These are phyloP conservation scores for Triangularia verruculosa DNA, from an alignment of 2,329 filamentous ascomycete species.

Conservation along the genomic window DNA sequence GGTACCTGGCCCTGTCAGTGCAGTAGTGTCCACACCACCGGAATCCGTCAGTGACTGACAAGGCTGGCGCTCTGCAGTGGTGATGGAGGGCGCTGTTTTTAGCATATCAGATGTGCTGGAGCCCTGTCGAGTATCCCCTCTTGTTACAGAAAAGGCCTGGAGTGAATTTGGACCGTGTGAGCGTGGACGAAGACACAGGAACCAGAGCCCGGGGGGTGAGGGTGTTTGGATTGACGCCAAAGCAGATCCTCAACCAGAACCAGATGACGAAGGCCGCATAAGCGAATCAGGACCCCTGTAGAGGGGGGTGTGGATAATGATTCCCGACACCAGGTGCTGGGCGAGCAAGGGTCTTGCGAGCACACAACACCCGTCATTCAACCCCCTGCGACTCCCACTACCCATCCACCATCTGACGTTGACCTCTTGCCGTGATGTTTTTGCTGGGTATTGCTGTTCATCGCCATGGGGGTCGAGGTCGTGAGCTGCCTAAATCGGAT, in stretches of 20 bases:
- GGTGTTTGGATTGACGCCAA: constrained; percentile 20
- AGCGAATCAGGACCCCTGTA: constrained; percentile 16
- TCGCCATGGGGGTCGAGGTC: background rate
- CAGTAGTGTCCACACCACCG: constrained; percentile 22
- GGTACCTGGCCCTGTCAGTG: constrained; percentile 4
- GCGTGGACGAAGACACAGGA: constrained; percentile 1
- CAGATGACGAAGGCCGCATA: constrained; percentile 14
- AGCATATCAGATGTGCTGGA: constrained; percentile 20
- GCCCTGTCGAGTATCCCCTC: constrained; percentile 20
- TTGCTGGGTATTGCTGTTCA: background rate
- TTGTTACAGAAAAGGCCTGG: constrained; percentile 22
- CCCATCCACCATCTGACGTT: background rate
- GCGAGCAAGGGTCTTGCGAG: constrained; percentile 8
- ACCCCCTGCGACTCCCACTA: background rate
- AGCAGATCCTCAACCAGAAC: constrained; percentile 21
- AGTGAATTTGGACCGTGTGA: constrained; percentile 21
- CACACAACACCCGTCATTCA: constrained; percentile 1
- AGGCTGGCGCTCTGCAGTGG: constrained; percentile 23
- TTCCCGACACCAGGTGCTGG: constrained; percentile 2
- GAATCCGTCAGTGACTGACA: constrained; percentile 22
- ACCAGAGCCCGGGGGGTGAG: constrained; percentile 16
- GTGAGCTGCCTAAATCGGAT: constrained; percentile 11
- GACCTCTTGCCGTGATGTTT: background rate
- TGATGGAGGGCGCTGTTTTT: constrained; percentile 27
- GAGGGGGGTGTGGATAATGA: constrained; percentile 23